Percentiles rank a stretch among this genome's conserved stretches.
These are phyloP conservation scores for Termitomyces sp. DNA, from an alignment of 768 basidiomycete species.

Conservation along the genomic window DNA sequence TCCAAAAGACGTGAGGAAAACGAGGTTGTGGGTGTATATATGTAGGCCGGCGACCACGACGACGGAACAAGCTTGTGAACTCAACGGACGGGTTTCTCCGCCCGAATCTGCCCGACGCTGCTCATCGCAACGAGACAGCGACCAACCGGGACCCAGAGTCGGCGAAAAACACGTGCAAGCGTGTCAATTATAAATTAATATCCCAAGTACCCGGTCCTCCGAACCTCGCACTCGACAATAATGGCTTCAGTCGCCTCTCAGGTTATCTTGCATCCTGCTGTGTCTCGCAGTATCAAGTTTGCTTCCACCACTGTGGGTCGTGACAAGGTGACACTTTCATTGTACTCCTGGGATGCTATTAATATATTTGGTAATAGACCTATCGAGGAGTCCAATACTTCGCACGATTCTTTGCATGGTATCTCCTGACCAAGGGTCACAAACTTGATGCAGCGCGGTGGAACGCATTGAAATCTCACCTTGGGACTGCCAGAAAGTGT, in stretches of 20 bases:
- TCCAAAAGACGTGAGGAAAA: neutral
- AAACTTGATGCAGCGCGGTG: constrained; percentile 72
- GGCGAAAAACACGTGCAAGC: constrained; percentile 17
- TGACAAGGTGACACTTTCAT: constrained; percentile 67
- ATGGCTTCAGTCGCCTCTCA: constrained; percentile 65
- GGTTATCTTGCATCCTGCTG: constrained; percentile 79
- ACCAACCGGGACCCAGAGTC: constrained; percentile 10
- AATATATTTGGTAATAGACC: constrained; percentile 40
- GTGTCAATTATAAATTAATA: constrained; percentile 1
- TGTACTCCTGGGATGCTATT: neutral
- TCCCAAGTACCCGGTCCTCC: neutral
- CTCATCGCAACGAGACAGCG: neutral
- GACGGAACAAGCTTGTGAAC: constrained; percentile 11
- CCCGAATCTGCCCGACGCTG: constrained; percentile 20
- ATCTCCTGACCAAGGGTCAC: constrained; percentile 63
- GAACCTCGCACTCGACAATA: constrained; percentile 9
- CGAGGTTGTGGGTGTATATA: neutral
- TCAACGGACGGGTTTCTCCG: constrained; percentile 18
- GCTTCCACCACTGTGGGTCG: constrained; percentile 80
- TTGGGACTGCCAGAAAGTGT: constrained; percentile 88
- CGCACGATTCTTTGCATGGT: constrained; percentile 86
- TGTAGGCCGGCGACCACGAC: neutral
- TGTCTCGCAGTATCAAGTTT: constrained; percentile 74
- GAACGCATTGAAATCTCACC: constrained; percentile 81
- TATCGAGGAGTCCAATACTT: constrained; percentile 93